Evolutionary conservation across 2,329 filamentous ascomycete genomes (phyloP), one percentile per base, ranked within the genome.

Genomic region (Alternaria gansuensis): DNA sequence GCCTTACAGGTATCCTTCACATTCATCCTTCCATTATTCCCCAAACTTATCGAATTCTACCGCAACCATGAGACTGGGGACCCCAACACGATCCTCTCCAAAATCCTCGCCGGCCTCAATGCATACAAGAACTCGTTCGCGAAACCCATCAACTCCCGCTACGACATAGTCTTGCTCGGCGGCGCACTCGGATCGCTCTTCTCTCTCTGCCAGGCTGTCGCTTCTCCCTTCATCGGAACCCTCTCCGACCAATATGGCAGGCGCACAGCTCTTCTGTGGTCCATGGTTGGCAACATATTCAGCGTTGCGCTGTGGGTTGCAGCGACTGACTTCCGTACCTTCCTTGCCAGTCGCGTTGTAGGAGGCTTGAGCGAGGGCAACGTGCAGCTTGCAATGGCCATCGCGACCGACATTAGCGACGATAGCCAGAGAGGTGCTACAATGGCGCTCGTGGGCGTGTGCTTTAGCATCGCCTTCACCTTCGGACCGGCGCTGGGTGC

Each of bases 401-500:
- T 99, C 76, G 95, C 95, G 17, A 95, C 94, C 37, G 95, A 99
- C 76, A 93, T 99, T 66, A 96, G 92, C 41, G 93, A 96, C 70
- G 90, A 94, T 68, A 85, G 86, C 57, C 90, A 89, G 71, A 87
- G 95, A 28, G 92, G 94, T 23, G 88, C 92, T 21, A 97, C 95
- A 40, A 97, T 99, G 92, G 95, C 95, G 7, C 84, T 99, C 54
- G 94, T 99, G 28, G 95, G 95, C 59, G 93, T 91, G 13, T 98
- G 95, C 81, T 99, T 99, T 81, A 96, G 92, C 62, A 89, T 99
- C 67, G 95, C 95, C 17, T 99, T 99, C 76, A 99, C 95, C 0
- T 96, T 97, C 75, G 95, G 95, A 0, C 95, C 95, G 0, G 93
- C 93, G 9, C 84, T 99, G 7, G 95, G 95, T 59, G 95, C 95